Evolutionary conservation across 2,329 filamentous ascomycete genomes (phyloP), one percentile per base, ranked within the genome.

Genomic region (Fusarium denticulatum): DNA sequence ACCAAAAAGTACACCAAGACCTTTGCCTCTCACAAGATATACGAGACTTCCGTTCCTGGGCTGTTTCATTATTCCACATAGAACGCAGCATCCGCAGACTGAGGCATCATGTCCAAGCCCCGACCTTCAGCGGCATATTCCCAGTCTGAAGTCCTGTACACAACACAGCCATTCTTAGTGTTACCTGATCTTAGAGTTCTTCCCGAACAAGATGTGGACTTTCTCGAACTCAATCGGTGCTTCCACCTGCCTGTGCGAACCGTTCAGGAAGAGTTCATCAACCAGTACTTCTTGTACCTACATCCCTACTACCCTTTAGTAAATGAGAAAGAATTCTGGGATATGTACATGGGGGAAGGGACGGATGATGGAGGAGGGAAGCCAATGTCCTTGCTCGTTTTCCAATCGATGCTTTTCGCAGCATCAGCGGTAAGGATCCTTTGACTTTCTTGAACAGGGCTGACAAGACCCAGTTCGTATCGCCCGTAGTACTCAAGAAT

Each of bases 321-420:
- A 10, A 47, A 74, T 4, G 71, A 74, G 34, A 55, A 59, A 5
- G 57, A 74, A 5, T 74, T 74, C 13, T 74, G 71, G 71, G 45
- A 71, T 16, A 61, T 74, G 71, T 74, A 74, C 16, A n/a, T 65
- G 15, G 24, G 26, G 1, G 12, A 34, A 22, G n/a, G 40, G 28
- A 26, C 15, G 4, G n/a, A 22, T 7, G 16, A 36, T 11, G 28
- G 12, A 3, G 15, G 16, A 42, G 11, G 28, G 9, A 52, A 37
- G 2, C 36, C 52, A 6, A 69, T 74, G 63, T 50, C 71, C 5
- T 34, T 74, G 3, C 71, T 74, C 3, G 39, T 68, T 1, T 68
- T 68, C 6, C 66, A 68, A 36, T 64, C 66, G 6, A 74, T 74
- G 67, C 40, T 74, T 5, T 74, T 74, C 24, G 71, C 71, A 7